phyloP scores from a whole-genome alignment of 805 yeast species.

The Diddensiella transvaalensis region DNA sequence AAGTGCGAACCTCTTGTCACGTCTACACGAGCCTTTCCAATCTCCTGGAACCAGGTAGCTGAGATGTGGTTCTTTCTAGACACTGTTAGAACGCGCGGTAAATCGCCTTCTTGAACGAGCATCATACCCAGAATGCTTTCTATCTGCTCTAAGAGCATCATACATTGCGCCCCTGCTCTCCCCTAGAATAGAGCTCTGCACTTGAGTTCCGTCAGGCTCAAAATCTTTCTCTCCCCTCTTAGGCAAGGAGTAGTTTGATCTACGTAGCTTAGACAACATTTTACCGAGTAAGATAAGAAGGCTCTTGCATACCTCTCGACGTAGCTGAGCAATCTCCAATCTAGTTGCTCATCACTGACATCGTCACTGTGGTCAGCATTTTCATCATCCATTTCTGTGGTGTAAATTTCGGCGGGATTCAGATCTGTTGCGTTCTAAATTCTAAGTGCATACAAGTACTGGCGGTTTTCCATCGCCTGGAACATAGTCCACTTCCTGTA shows the following conservation, averaged over 20 bases:
- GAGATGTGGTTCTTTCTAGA: slow-evolving; percentile 45
- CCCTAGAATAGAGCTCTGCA: slow-evolving; percentile 47
- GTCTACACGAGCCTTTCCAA: slow-evolving; percentile 37
- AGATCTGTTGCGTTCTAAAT: too few species aligned
- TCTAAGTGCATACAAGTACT: too few species aligned
- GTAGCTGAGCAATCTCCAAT: slow-evolving; percentile 36
- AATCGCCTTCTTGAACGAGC: slow-evolving; percentile 14
- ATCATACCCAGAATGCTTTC: slow-evolving; percentile 28
- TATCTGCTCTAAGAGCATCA: slow-evolving; percentile 47
- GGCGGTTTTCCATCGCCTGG: too few species aligned
- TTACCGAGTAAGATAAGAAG: background rate
- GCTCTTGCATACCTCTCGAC: slow-evolving; percentile 9
- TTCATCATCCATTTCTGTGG: background rate
- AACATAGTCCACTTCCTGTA: too few species aligned
- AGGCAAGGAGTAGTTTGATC: slow-evolving; percentile 39
- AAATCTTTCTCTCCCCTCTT: slow-evolving; percentile 82
- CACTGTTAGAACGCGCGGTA: too few species aligned
- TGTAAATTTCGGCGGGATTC: too few species aligned
- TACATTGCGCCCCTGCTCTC: slow-evolving; percentile 70
- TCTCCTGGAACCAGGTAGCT: slow-evolving; percentile 45
- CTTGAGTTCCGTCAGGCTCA: slow-evolving; percentile 70
- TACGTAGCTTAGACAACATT: background rate
- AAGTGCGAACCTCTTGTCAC: slow-evolving; percentile 71
- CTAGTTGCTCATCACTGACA: slow-evolving; percentile 37
- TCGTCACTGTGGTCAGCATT: slow-evolving; percentile 27